These are phyloP conservation scores for Paecilomyces sp. DNA, from an alignment of 2,329 filamentous ascomycete species.

Conservation along the genomic window DNA sequence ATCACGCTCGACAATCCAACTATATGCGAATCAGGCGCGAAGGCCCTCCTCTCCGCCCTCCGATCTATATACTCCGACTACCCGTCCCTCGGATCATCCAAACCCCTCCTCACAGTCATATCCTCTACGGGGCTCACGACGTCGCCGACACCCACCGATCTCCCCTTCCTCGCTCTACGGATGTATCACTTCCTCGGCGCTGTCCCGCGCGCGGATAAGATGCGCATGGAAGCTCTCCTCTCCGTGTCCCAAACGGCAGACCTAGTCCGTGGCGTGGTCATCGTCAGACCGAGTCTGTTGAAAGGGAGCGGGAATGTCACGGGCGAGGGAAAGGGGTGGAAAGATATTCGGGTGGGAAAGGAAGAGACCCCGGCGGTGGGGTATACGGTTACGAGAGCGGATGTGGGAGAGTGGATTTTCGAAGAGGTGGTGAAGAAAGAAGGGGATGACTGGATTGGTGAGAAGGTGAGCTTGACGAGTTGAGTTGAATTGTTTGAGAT, in stretches of 20 bases:
- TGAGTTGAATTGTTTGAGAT: slow-evolving; percentile 1
- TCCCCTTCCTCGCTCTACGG: slow-evolving; percentile 23
- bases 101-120: slow-evolving; percentile 21
- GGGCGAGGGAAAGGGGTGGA: slow-evolving; percentile 13
- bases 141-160: slow-evolving; percentile 16
- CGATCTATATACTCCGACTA: slow-evolving; percentile 12
- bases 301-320: slow-evolving; percentile 17
- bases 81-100: not conserved
- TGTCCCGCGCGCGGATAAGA: slow-evolving; percentile 32
- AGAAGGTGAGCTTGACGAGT: slow-evolving; percentile 13
- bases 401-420: slow-evolving; percentile 30
- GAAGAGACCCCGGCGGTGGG: slow-evolving; percentile 22
- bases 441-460: slow-evolving; percentile 13
- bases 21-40: slow-evolving; percentile 10
- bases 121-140: slow-evolving; percentile 26
- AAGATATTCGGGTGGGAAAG: slow-evolving; percentile 20
- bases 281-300: slow-evolving; percentile 28
- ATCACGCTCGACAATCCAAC: slow-evolving; percentile 25
- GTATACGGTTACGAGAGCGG: slow-evolving; percentile 26
- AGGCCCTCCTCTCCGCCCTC: slow-evolving; percentile 17
- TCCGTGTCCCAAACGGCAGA: slow-evolving; percentile 8
- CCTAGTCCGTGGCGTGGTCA: slow-evolving; percentile 15
- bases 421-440: slow-evolving; percentile 14
- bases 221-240: slow-evolving; percentile 23
- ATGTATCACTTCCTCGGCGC: slow-evolving; percentile 22